These are phyloP conservation scores for Solanum corneliomulleri DNA, from an alignment of 257 asterid genomes.

Conservation along the genomic window DNA sequence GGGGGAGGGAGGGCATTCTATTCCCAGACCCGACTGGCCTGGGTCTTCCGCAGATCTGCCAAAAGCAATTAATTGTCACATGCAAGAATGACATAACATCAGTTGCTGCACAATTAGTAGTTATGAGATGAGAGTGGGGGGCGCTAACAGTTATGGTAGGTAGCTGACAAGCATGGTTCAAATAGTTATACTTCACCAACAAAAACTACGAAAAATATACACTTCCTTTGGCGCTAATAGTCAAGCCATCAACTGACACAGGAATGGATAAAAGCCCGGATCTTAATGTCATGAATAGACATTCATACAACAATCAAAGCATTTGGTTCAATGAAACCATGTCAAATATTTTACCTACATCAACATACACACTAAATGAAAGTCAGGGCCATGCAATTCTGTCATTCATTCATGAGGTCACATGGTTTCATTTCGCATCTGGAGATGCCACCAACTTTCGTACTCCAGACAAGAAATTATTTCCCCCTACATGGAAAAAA, in stretches of 20 bases:
- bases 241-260: not conserved
- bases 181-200: not conserved
- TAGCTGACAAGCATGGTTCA: not conserved
- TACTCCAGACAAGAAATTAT: not conserved
- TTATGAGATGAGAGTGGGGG: not conserved
- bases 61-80: not conserved
- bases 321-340: not conserved
- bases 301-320: not conserved
- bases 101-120: not conserved
- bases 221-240: not conserved
- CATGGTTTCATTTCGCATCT: not conserved
- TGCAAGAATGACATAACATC: not conserved
- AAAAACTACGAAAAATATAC: not conserved
- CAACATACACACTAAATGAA: not conserved
- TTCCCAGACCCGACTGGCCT: not conserved
- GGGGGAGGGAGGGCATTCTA: not conserved
- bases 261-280: not conserved
- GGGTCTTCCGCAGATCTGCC: not conserved
- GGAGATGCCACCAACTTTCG: not conserved
- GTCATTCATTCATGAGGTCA: not conserved
- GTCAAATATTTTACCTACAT: not conserved
- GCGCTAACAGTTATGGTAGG: not conserved
- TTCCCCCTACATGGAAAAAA: not conserved
- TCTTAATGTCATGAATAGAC: not conserved
- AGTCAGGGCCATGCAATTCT: not conserved